phyloP scores from a whole-genome alignment of 2,329 filamentous ascomycete genomes.

The Colletotrichum navitas region DNA sequence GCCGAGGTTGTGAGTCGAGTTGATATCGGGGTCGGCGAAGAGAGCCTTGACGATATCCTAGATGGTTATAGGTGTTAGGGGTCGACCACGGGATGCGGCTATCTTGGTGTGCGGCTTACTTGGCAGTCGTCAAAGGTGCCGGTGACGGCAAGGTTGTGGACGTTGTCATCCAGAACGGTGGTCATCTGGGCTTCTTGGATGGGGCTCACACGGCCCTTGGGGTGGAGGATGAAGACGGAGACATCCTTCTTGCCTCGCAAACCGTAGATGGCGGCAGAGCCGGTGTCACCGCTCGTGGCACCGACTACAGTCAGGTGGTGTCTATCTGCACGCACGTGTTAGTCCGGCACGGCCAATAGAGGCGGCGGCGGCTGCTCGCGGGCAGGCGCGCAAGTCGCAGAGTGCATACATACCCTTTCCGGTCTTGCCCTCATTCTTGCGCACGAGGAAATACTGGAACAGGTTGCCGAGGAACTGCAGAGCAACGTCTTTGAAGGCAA shows the following conservation, averaged over 20 bases:
- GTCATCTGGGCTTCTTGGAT: slow-evolving; percentile 99
- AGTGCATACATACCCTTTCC: slow-evolving; percentile 59
- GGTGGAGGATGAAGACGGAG: slow-evolving; percentile 94
- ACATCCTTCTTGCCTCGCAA: slow-evolving; percentile 96
- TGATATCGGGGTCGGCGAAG: slow-evolving; percentile 87
- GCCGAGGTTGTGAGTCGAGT: slow-evolving; percentile 84
- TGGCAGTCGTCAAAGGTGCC: slow-evolving; percentile 98
- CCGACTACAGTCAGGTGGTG: slow-evolving; percentile 90
- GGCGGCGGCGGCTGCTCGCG: too few relatives aligned
- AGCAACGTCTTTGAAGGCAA: slow-evolving; percentile 93
- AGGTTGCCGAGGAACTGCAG: slow-evolving; percentile 96
- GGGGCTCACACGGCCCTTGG: slow-evolving; percentile 89
- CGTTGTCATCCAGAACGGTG: slow-evolving; percentile 88
- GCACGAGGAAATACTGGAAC: slow-evolving; percentile 87
- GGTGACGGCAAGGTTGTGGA: slow-evolving; percentile 90
- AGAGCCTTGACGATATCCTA: slow-evolving; percentile 93
- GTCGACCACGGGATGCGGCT: neutral
- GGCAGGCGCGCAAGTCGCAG: neutral
- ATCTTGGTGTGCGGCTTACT: slow-evolving; percentile 55
- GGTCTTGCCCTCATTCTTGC: slow-evolving; percentile 78
- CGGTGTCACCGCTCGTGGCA: slow-evolving; percentile 89
- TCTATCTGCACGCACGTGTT: slow-evolving; percentile 61
- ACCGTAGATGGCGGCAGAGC: slow-evolving; percentile 95
- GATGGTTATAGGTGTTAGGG: slow-evolving; percentile 5
- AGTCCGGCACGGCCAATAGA: slow-evolving; percentile 36